Percentiles rank a stretch among this genome's conserved stretches.
These are phyloP conservation scores for Termitomyces heimii DNA, from an alignment of 768 basidiomycete genomes.

Conservation along the genomic window DNA sequence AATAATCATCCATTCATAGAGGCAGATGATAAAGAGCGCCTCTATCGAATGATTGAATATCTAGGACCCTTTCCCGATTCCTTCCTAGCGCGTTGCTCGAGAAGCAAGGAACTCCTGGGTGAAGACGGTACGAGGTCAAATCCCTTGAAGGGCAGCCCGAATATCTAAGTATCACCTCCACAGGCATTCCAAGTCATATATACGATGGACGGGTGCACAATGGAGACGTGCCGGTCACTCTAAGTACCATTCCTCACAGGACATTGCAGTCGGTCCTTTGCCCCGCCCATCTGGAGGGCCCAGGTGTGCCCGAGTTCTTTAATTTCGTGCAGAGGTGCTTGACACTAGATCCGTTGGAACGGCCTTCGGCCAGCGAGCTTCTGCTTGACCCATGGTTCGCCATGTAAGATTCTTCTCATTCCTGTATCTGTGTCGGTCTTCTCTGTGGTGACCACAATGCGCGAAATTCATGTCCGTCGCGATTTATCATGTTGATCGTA, in stretches of 20 bases:
- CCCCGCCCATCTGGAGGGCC: background rate
- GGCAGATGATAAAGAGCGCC: background rate
- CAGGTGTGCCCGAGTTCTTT: background rate
- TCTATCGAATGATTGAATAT: background rate
- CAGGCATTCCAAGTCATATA: background rate
- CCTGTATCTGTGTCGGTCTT: background rate
- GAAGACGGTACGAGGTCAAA: background rate
- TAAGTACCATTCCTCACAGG: background rate
- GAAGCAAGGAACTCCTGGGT: background rate
- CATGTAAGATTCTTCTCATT: background rate
- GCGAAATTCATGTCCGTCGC: background rate
- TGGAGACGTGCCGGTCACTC: background rate
- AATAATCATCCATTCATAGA: background rate
- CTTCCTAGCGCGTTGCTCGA: background rate
- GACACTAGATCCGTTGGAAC: background rate
- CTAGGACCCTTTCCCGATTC: background rate
- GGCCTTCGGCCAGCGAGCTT: slow-evolving; percentile 1
- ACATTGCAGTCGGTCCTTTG: background rate
- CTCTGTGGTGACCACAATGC: background rate
- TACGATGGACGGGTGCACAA: background rate
- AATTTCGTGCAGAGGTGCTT: background rate
- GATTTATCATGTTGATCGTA: background rate
- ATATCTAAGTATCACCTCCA: background rate
- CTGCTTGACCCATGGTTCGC: slow-evolving; percentile 1
- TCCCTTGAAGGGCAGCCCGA: background rate